Evolutionary conservation across 768 basidiomycete species (phyloP).

Genomic region (Royoungia palumana): DNA sequence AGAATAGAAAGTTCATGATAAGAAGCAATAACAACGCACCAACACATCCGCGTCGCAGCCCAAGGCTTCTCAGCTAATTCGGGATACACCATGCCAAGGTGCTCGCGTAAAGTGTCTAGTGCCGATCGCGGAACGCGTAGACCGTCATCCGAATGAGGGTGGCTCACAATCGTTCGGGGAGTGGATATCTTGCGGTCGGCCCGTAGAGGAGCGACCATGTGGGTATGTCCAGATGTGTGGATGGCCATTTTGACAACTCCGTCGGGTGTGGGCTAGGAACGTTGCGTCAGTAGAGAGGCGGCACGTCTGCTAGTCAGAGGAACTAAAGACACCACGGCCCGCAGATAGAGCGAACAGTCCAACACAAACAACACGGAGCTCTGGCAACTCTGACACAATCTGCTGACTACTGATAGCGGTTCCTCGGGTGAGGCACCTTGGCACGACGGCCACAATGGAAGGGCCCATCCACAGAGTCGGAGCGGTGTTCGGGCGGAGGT

Average conservation of each 20-base stretch:
- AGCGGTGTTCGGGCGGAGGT: too few relatives aligned
- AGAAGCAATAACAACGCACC: conserved; percentile 46
- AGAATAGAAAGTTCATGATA: neutral
- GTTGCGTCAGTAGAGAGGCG: conserved; percentile 1
- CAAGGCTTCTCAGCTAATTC: conserved; percentile 73
- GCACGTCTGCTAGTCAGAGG: neutral
- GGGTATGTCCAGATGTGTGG: conserved; percentile 71
- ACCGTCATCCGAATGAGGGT: conserved; percentile 49
- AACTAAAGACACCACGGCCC: neutral
- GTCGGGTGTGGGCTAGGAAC: conserved; percentile 57
- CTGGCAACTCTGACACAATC: too few relatives aligned
- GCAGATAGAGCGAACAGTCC: neutral
- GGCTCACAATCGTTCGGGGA: conserved; percentile 68
- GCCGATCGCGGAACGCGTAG: conserved; percentile 62
- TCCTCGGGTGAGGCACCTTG: too few relatives aligned
- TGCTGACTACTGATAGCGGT: too few relatives aligned
- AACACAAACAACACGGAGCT: too few relatives aligned
- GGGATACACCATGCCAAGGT: conserved; percentile 65
- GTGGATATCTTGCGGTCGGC: conserved; percentile 50
- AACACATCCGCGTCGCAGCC: conserved; percentile 76
- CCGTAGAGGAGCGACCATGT: conserved; percentile 23
- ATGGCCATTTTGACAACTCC: conserved; percentile 76
- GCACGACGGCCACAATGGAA: too few relatives aligned
- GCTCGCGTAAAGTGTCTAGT: conserved; percentile 47
- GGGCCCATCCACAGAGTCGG: too few relatives aligned